Base-by-base conservation (phyloP, 495 filamentous ascomycete genomes). In the Beverwykella pulmonaria region DNA sequence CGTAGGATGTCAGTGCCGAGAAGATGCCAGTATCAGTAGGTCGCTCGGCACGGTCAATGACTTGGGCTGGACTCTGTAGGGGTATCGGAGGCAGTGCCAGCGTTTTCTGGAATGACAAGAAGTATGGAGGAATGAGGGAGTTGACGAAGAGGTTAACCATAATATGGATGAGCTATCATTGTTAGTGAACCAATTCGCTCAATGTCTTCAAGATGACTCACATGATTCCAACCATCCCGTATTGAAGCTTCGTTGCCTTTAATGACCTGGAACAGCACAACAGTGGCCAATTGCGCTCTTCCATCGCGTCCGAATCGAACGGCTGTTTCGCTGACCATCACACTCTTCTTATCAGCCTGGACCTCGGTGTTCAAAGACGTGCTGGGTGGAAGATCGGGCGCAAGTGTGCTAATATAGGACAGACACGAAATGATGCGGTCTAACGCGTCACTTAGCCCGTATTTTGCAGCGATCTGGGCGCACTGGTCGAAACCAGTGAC, bases 311-410 rank as follows among this genome's bases (percentile, higher is more conserved):
- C 94, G 78, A 99, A 96, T 73, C 93, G 93, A 68, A 99, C 94
- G 57, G 94, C 94, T 59, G 97, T 83, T 81, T 99, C 93, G 75
- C 94, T 98, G 71, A 99, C 94, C 94, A 99, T 99, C 27, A 99
- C 92, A 70, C 89, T 96, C 75, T 90, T 93, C 70, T 92, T 87
- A 0, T 88, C 92, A 47, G 87, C 92, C 74, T 98, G 93, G 12
- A 99, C 90, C 79, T 98, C 93, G 0, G 95, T 99, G 73, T 99
- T 99, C 20, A 99, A 84, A 12, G 87, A 74, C 19, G 93, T 98
- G 74, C 90, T 95, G 27, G 91, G 89, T 1, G 89, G 84, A 8
- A 77, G 79, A 52, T 88, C 86, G 4, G 88, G 88, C 17, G 91
- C 86, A 59, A 99, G 79, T 10, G 91, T 93, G 67, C 90, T 92